phyloP scores from a whole-genome alignment of 768 basidiomycete genomes.

The Hygrophorus pudorinus region DNA sequence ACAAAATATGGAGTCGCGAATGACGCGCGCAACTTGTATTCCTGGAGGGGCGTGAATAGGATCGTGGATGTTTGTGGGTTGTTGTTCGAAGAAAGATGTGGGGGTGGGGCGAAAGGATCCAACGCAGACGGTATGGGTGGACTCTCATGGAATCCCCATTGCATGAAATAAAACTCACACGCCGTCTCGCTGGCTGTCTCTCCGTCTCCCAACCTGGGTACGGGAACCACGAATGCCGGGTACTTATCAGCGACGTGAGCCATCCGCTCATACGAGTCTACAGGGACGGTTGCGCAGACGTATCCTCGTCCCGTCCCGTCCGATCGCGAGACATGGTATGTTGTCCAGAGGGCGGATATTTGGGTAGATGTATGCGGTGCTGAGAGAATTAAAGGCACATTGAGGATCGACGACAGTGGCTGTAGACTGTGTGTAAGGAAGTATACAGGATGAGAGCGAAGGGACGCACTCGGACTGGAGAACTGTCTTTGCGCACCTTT shows the following conservation, averaged over 20 bases:
- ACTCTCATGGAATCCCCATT: constrained; percentile 80
- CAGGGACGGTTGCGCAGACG: constrained; percentile 75
- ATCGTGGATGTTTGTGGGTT: constrained; percentile 62
- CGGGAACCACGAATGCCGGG: constrained; percentile 73
- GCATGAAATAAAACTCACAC: constrained; percentile 76
- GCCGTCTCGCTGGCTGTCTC: constrained; percentile 36
- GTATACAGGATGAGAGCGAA: background rate
- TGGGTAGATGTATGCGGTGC: constrained; percentile 64
- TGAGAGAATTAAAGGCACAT: constrained; percentile 57
- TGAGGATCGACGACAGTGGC: constrained; percentile 78
- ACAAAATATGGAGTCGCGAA: constrained; percentile 90
- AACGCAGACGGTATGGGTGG: constrained; percentile 48
- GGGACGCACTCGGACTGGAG: constrained; percentile 51
- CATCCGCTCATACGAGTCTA: constrained; percentile 68
- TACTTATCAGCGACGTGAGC: constrained; percentile 49
- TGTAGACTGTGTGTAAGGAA: constrained; percentile 20
- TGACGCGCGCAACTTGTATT: constrained; percentile 77
- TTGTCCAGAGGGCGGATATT: constrained; percentile 78
- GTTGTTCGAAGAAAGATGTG: constrained; percentile 10
- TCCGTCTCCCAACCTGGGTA: constrained; percentile 42
- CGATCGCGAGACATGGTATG: constrained; percentile 78
- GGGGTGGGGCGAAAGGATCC: constrained; percentile 31
- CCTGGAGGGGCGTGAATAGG: constrained; percentile 86
- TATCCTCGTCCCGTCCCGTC: constrained; percentile 75
- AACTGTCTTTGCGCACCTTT: constrained; percentile 45